Evolutionary conservation across 768 basidiomycete genomes (phyloP).

Genomic region (Cystobasidiopsis lactophilus): DNA sequence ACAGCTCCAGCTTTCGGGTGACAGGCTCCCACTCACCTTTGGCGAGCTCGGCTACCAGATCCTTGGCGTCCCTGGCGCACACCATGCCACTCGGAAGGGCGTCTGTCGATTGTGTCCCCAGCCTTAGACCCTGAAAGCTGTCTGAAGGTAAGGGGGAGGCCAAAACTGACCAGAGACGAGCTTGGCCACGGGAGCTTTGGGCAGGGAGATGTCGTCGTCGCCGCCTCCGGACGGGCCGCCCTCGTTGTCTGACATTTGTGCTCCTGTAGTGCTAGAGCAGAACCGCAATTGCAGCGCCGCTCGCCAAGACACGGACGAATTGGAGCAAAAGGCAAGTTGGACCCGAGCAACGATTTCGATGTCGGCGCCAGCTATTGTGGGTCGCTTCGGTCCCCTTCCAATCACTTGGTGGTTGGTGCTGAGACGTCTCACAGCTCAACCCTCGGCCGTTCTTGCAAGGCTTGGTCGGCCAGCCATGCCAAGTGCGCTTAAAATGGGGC

Average conservation of each 20-base stretch:
- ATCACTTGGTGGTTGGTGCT: background rate
- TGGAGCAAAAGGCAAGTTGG: background rate
- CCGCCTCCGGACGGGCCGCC: conserved; percentile 12
- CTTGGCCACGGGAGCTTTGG: conserved; percentile 93
- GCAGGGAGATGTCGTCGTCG: conserved; percentile 86
- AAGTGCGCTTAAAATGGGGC: conserved; percentile 90
- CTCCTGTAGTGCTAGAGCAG: background rate
- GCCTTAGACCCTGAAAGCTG: background rate
- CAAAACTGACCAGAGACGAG: conserved; percentile 69
- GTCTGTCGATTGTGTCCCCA: conserved; percentile 32
- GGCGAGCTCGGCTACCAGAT: conserved; percentile 93
- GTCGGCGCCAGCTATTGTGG: background rate
- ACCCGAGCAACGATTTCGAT: background rate
- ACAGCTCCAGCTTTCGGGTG: background rate
- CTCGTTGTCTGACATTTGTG: conserved; percentile 11
- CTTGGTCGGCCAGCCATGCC: conserved; percentile 88
- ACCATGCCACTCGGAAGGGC: conserved; percentile 64
- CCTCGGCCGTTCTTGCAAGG: conserved; percentile 98
- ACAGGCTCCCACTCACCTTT: conserved; percentile 57
- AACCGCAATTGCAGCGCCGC: background rate
- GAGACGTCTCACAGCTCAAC: conserved; percentile 37
- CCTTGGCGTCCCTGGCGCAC: conserved; percentile 88
- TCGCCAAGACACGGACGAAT: background rate
- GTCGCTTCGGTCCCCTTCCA: background rate
- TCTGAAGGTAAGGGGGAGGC: background rate